phyloP scores from a whole-genome alignment of 2,329 filamentous ascomycete genomes.

The Zalaria sp. region DNA sequence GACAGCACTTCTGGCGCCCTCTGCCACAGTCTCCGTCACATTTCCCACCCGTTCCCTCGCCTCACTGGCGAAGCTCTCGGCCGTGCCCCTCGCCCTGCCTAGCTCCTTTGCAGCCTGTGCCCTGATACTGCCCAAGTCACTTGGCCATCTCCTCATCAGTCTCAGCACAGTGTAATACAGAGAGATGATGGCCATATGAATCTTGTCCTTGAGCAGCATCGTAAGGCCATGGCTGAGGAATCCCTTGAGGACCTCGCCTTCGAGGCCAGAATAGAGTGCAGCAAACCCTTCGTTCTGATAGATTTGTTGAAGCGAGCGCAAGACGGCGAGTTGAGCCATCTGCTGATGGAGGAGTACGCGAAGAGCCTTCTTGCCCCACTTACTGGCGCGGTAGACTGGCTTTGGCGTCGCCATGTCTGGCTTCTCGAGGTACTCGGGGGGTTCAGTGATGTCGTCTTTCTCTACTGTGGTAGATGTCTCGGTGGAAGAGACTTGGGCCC shows the following conservation, averaged over 20 bases:
- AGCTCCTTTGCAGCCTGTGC: constrained; percentile 7
- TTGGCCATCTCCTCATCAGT: constrained; percentile 25
- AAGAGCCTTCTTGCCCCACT: constrained; percentile 3
- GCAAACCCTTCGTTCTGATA: constrained; percentile 44
- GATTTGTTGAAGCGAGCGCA: constrained; percentile 16
- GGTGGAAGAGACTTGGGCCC: constrained; percentile 48
- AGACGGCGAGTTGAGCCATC: constrained; percentile 14
- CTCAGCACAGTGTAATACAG: constrained; percentile 54
- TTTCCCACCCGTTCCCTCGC: constrained; percentile 19
- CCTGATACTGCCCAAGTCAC: constrained; percentile 19
- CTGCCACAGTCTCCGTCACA: constrained; percentile 8
- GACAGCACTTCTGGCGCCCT: constrained; percentile 4
- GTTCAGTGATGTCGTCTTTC: constrained; percentile 1
- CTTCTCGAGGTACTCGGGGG: constrained; percentile 2
- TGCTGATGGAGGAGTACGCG: constrained; percentile 10
- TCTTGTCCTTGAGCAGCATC: constrained; percentile 70
- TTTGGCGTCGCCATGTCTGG: neutral
- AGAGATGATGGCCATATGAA: constrained; percentile 59
- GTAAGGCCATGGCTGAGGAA: constrained; percentile 79
- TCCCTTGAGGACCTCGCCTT: constrained; percentile 63
- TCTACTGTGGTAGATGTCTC: constrained; percentile 11
- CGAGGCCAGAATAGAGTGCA: constrained; percentile 63
- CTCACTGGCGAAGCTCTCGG: constrained; percentile 9
- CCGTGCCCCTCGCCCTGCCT: constrained; percentile 3
- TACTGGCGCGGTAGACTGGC: constrained; percentile 2